Base-by-base conservation (phyloP, 306 rosid species). In the Albizia julibrissin region DNA sequence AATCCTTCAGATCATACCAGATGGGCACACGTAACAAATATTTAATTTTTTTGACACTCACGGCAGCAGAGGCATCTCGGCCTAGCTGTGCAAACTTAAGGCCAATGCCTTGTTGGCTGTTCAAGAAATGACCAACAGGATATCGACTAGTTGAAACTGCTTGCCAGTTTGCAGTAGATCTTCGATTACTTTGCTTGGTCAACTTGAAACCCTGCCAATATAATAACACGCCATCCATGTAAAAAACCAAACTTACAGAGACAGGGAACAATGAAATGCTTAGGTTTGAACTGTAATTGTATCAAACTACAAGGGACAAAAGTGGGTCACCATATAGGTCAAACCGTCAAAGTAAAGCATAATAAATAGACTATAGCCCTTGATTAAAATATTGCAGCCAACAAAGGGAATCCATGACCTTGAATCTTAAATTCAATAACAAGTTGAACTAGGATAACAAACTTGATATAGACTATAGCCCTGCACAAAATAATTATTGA, bases 1-100 rank as follows among this genome's bases (percentile, higher is more conserved):
- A 67, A 79, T 72, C 69, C 56, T 71, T 43, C n/a, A 15, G 19
- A 72, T 66, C 81, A 74, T 59, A 49, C 11, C 69, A 34, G 82
- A 46, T 10, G 24, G 9, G 13, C 15, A 75, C 37, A 74, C 37
- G 7, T 5, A 64, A 4, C 7, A 49, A 49, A 22, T 34, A 47
- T 72, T 4, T 54, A 69, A 69, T 10, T 37, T 37, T 75, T 58
- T 72, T 18, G 59, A 78, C 69, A 89, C 97, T 88, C 80, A 95
- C 99, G 16, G 99, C 99, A 58, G 99, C 99, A 76, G 99, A 95
- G 64, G 99, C 99, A 87, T 95, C 99, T 71, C 99, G 96, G 79
- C 99, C 97, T 78, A 95, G 98, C 85, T 95, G 98, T 6, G 99
- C 99, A 56, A 95, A 91, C 94, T 95, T 94, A 75, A 92, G 83